These are phyloP conservation scores for Coniophora puteana DNA, from an alignment of 1,284 basidiomycete species.

Conservation along the genomic window DNA sequence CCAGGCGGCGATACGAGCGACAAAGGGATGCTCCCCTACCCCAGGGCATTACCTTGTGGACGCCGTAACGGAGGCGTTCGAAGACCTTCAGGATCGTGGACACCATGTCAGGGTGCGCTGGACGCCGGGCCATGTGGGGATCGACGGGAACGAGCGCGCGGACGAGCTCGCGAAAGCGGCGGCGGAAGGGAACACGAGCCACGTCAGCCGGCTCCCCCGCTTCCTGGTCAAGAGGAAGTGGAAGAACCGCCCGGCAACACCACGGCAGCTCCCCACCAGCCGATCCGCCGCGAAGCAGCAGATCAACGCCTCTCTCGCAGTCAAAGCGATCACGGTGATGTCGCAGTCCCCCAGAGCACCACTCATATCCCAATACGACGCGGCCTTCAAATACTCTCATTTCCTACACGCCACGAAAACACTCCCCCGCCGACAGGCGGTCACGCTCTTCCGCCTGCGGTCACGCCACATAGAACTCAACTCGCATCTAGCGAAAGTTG, in stretches of 20 bases:
- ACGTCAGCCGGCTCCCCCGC: not conserved
- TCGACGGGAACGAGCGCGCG: slow-evolving; percentile 18
- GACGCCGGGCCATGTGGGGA: slow-evolving; percentile 13
- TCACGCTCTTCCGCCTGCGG: not conserved
- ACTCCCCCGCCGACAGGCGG: too few species aligned
- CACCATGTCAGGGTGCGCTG: slow-evolving; percentile 7
- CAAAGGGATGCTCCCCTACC: not conserved
- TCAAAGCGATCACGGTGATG: too few species aligned
- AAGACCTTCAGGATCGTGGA: too few species aligned
- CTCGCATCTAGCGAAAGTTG: too few species aligned
- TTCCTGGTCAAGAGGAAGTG: not conserved
- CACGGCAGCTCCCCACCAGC: not conserved
- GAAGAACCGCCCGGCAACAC: not conserved
- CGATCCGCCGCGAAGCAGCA: not conserved
- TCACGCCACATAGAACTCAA: not conserved
- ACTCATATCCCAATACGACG: too few species aligned
- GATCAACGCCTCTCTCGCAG: too few species aligned
- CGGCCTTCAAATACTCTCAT: too few species aligned
- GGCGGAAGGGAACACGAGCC: slow-evolving; percentile 4
- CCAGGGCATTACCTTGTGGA: slow-evolving; percentile 16
- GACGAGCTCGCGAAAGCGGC: slow-evolving; percentile 15
- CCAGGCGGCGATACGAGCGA: slow-evolving; percentile 14
- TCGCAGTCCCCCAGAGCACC: too few species aligned
- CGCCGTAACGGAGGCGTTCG: slow-evolving; percentile 6
- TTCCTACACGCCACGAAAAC: too few species aligned